Evolutionary conservation across 495 filamentous ascomycete species (phyloP).

Genomic region (Xylaria acuta): DNA sequence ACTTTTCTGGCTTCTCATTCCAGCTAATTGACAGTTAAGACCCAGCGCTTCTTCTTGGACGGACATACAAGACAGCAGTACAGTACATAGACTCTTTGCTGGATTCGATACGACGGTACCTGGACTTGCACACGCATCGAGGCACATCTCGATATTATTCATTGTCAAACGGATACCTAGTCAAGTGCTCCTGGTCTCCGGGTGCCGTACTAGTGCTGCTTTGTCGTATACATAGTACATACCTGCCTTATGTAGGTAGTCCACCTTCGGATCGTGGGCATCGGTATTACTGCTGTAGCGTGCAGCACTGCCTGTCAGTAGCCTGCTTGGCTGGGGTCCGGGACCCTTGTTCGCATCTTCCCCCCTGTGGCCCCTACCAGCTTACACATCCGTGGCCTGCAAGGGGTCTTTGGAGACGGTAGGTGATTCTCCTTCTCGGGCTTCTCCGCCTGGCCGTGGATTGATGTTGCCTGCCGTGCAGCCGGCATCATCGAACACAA

Average conservation of each 20-base stretch:
- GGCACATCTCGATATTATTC: not conserved
- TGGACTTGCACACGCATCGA: not conserved
- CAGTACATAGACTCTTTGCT: not conserved
- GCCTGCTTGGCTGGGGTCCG: not conserved
- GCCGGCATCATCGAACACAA: slow-evolving; percentile 1
- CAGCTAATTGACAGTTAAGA: not conserved
- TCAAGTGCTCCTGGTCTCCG: slow-evolving; percentile 6
- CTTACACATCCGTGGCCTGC: slow-evolving; percentile 20
- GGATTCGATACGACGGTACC: not conserved
- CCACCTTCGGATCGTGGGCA: not conserved
- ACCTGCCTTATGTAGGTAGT: not conserved
- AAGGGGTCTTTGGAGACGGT: slow-evolving; percentile 1
- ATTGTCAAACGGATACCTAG: slow-evolving; percentile 9
- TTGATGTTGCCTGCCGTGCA: not conserved
- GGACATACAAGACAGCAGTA: not conserved
- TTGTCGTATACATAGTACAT: not conserved
- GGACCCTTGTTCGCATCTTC: not conserved
- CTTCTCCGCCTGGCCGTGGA: slow-evolving; percentile 6
- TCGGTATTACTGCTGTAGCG: slow-evolving; percentile 5
- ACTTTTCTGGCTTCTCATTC: not conserved
- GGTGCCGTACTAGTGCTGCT: not conserved
- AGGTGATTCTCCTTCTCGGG: slow-evolving; percentile 5
- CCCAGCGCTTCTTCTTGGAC: not conserved
- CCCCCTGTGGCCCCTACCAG: slow-evolving; percentile 10
- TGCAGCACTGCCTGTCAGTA: not conserved